Conservation (phyloP, 169 alveolate genomes). For the Miamiensis avidus region DNA sequence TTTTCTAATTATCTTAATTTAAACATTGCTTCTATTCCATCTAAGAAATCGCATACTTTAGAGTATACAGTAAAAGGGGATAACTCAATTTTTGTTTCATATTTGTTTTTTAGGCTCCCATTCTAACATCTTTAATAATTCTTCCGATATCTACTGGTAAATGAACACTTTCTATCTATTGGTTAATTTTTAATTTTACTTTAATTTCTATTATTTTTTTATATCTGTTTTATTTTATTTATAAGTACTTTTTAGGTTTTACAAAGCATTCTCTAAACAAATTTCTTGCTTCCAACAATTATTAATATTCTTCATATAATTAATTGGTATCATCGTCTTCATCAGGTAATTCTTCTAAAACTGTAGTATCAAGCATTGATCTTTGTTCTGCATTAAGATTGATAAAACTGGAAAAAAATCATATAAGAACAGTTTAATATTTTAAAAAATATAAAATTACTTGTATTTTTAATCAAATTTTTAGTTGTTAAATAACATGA, state of each 20-base stretch:
- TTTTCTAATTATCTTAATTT: constrained; percentile 28
- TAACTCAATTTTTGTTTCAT: neutral
- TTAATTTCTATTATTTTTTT: no score
- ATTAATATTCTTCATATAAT: constrained; percentile 8
- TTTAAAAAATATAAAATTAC: neutral
- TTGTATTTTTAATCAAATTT: constrained; percentile 47
- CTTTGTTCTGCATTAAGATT: neutral
- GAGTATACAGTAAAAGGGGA: constrained; percentile 44
- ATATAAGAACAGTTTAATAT: no score
- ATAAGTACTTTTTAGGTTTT: neutral
- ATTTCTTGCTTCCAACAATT: constrained; percentile 14
- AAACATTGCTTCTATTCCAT: constrained; percentile 25
- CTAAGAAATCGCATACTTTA: constrained; percentile 44
- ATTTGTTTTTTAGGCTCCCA: constrained; percentile 8
- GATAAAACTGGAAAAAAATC: neutral
- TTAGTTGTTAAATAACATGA: constrained; percentile 92
- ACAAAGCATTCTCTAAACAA: constrained; percentile 8
- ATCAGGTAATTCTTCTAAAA: neutral
- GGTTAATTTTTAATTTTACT: no score
- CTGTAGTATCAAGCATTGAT: neutral
- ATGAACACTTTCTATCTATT: neutral
- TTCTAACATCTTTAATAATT: constrained; percentile 8
- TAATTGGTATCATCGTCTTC: constrained; percentile 7
- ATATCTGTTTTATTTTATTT: no score
- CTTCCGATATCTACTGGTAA: constrained; percentile 21